These are phyloP conservation scores for Penicillium manginii DNA, from an alignment of 495 filamentous ascomycete genomes.

Conservation along the genomic window DNA sequence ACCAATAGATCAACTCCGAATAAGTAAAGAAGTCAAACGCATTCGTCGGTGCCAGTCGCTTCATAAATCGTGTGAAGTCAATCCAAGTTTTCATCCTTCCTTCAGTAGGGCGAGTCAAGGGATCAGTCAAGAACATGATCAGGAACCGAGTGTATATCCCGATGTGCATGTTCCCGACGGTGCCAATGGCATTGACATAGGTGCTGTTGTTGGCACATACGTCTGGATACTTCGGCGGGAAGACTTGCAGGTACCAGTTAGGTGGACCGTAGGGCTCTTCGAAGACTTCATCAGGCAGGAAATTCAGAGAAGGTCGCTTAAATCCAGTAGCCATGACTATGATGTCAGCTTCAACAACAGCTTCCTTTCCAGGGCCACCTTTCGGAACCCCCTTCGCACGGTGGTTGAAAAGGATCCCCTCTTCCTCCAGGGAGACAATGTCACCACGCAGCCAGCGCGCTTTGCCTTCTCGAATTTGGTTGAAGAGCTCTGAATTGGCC, in stretches of 20 bases:
- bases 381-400: conserved; percentile 73
- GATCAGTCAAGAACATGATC: conserved; percentile 83
- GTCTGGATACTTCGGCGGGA: conserved; percentile 64
- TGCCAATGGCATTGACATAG: conserved; percentile 79
- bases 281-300: conserved; percentile 74
- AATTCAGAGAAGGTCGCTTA: conserved; percentile 69
- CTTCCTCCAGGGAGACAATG: conserved; percentile 64
- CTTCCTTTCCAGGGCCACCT: conserved; percentile 67
- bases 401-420: conserved; percentile 70
- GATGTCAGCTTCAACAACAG: conserved; percentile 69
- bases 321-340: conserved; percentile 86
- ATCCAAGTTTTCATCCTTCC: conserved; percentile 86
- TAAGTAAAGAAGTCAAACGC: conserved; percentile 92
- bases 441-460: conserved; percentile 83
- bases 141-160: conserved; percentile 86
- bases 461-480: conserved; percentile 74
- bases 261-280: conserved; percentile 73
- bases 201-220: conserved; percentile 84
- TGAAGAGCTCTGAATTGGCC: conserved; percentile 81
- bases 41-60: conserved; percentile 65
- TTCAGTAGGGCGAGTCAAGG: conserved; percentile 68
- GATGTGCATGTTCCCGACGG: conserved; percentile 83
- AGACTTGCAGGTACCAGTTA: conserved; percentile 86
- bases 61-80: conserved; percentile 78
- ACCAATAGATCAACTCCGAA: conserved; percentile 83